phyloP scores from a whole-genome alignment of 768 basidiomycete genomes.

The Steccherinum ochraceum region DNA sequence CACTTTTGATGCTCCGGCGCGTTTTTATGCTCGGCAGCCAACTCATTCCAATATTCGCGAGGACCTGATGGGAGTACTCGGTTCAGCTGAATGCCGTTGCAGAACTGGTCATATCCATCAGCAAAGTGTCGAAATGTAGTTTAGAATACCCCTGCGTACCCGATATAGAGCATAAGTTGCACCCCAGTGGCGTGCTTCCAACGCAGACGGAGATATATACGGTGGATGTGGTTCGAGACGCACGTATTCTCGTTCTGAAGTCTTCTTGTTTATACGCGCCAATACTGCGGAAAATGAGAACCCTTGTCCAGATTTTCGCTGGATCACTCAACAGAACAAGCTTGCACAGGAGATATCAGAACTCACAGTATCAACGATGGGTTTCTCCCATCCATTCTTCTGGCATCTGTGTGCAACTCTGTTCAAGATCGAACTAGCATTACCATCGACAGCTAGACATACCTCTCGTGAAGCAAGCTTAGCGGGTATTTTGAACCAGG shows the following conservation, averaged over 20 bases:
- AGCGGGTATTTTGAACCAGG: constrained; percentile 82
- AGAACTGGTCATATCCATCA: constrained; percentile 44
- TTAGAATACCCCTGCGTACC: constrained; percentile 48
- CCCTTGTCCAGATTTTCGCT: constrained; percentile 44
- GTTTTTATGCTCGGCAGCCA: constrained; percentile 64
- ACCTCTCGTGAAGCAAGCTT: constrained; percentile 76
- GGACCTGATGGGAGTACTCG: constrained; percentile 77
- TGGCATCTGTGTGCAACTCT: constrained; percentile 52
- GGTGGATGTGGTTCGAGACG: constrained; percentile 71
- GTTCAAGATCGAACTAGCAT: background rate
- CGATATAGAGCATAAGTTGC: constrained; percentile 85
- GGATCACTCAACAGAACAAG: constrained; percentile 6
- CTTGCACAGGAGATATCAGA: constrained; percentile 1
- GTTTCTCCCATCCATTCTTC: constrained; percentile 85
- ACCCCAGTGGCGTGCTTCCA: constrained; percentile 89
- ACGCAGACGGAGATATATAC: constrained; percentile 54
- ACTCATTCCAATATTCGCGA: constrained; percentile 80
- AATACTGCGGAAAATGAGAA: constrained; percentile 67
- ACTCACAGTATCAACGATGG: constrained; percentile 68
- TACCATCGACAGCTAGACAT: background rate
- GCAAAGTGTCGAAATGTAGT: constrained; percentile 14
- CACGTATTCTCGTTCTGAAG: constrained; percentile 60
- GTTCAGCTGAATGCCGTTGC: constrained; percentile 69
- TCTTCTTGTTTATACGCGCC: constrained; percentile 64
- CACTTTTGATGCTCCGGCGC: constrained; percentile 67